Base-by-base conservation (phyloP, 352 stramenopile genomes). In the Phytophthora colocasiae region DNA sequence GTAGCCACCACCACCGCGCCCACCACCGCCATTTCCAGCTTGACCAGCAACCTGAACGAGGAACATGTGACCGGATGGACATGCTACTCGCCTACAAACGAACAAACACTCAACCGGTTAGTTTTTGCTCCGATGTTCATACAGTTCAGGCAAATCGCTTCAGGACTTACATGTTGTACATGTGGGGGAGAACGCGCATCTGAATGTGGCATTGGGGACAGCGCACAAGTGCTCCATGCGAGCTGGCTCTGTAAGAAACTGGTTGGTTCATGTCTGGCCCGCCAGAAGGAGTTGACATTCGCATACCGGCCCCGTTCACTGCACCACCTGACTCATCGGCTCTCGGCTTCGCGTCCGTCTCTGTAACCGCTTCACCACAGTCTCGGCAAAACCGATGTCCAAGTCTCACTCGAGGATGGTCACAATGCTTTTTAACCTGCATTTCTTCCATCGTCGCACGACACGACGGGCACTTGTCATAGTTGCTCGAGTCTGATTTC, bases 151-250 rank as follows among this genome's bases (percentile, higher is more conserved):
- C 2, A 50, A 55, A 6, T 26, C 22, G 46, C n/a, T 48, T 17
- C 14, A 32, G n/a, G n/a, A 81, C 82, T 36, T 86, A 94, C 87
- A 95, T 92, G 80, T 95, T 95, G 67, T 94, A 95, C 87, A 95
- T 95, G 63, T 95, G 83, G 6, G 87, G 87, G 2, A 95, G 76
- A 46, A 95, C 87, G 17, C 87, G 83, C 85, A 95, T 93, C 62
- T 95, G 85, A 60, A 95, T 94, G 34, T 93, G 87, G 56, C 87
- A 95, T 58, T 93, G 83, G 9, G 87, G 87, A 63, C 87, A 95
- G 19, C 84, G 85, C 51, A 95, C 87, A 34, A 95, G 81, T 19
- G 87, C 87, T n/a, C 87, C 87, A 48, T 95, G 84, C n/a, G 83
- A 89, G 48, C 83, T 89, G 9, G 83, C 85, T 29, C 87, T 81